Evolutionary conservation across 352 stramenopile genomes (phyloP), one percentile per base, ranked within the genome.

Genomic region (Phytophthora foliorum): DNA sequence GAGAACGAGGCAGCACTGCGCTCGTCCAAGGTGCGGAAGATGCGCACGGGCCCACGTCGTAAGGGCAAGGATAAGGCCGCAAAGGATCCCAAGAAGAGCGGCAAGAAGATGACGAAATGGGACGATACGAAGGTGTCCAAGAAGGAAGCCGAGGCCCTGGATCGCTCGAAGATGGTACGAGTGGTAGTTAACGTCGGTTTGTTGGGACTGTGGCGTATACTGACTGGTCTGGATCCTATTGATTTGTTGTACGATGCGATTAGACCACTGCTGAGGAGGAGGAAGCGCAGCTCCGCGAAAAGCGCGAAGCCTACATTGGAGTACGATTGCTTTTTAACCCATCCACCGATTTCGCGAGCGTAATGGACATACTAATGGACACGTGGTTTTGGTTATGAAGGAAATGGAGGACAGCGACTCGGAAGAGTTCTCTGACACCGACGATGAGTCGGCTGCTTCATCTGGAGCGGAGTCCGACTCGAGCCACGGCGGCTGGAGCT

Each of bases 101-200:
- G 65, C 27, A 95, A 95, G 74, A 84, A 90, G 56, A 95, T 92
- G 84, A 93, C 80, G 36, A 92, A 90, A 69, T 94, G 88, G 86
- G 89, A 97, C 29, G 75, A 95, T 63, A 85, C 82, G 22, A 95
- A 96, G 76, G 69, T 97, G 16, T 92, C 81, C 25, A 93, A 91
- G 63, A 93, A 95, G 67, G 90, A 95, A 46, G 89, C 90, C 7
- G 65, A 81, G 39, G 85, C 78, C 49, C 58, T 97, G 4, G 88
- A 95, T 69, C 84, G 81, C 27, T 94, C 88, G 11, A 84, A 81
- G 48, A 74, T 76, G 69, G 88, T 95, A 66, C 63, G 72, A 59
- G 31, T n/a, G n/a, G n/a, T n/a, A n/a, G n/a, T n/a, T n/a, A n/a
- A n/a, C 55, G 6, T 13, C 11, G 45, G 13, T 39, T 60, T 22